A percentile compares a stretch with the other conserved stretches of the same genome.
phyloP scores from a whole-genome alignment of 805 yeast species.

The Saccharomycopsis selenospora region DNA sequence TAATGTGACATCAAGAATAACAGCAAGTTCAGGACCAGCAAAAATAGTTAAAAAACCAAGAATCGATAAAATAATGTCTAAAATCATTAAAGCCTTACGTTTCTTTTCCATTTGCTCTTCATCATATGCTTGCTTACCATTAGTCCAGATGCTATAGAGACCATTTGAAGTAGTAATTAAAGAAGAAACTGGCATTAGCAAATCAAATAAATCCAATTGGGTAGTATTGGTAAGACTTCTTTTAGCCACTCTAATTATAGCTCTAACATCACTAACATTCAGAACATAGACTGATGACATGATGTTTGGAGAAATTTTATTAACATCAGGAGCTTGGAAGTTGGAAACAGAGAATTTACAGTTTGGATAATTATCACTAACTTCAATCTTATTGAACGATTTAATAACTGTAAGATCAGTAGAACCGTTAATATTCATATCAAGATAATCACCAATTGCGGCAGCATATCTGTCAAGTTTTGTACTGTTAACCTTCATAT shows the following conservation, averaged over 20 bases:
- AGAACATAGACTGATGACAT: slow-evolving; percentile 6
- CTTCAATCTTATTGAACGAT: not conserved
- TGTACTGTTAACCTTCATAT: slow-evolving; percentile 9
- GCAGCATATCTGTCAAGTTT: not conserved
- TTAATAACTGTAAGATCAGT: not conserved
- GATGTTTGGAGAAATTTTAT: slow-evolving; percentile 10
- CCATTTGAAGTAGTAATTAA: slow-evolving; percentile 2
- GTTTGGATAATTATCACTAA: not conserved
- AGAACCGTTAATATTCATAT: slow-evolving; percentile 3
- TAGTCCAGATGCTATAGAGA: slow-evolving; percentile 10
- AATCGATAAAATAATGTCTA: slow-evolving; percentile 11
- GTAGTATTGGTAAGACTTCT: slow-evolving; percentile 4
- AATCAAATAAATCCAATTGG: slow-evolving; percentile 14
- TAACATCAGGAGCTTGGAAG: slow-evolving; percentile 13
- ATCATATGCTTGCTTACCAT: slow-evolving; percentile 5
- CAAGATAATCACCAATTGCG: slow-evolving; percentile 5
- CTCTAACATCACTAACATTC: slow-evolving; percentile 11
- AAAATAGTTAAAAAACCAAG: slow-evolving; percentile 14
- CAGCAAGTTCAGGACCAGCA: slow-evolving; percentile 9
- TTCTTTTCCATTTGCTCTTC: slow-evolving; percentile 4
- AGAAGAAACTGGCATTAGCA: slow-evolving; percentile 10
- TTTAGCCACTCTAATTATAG: slow-evolving; percentile 9
- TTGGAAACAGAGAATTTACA: slow-evolving; percentile 10
- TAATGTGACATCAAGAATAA: slow-evolving; percentile 3
- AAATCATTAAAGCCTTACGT: slow-evolving; percentile 11